phyloP scores from a whole-genome alignment of 1,139 yeast genomes.

The Taphrina flavorubra region DNA sequence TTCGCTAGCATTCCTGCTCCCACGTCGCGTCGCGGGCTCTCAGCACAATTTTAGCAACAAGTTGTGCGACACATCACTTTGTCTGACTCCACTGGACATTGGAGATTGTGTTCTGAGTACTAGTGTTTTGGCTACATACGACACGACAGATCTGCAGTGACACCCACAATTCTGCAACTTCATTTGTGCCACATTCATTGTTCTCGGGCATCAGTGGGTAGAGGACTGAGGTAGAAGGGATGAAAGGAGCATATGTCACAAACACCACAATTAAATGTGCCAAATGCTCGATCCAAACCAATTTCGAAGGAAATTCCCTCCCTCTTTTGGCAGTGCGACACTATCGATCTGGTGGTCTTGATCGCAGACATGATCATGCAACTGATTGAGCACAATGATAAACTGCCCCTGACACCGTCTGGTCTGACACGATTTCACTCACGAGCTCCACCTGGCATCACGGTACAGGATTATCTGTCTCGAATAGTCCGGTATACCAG shows the following conservation, averaged over 20 bases:
- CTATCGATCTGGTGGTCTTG: slow-evolving; percentile 70
- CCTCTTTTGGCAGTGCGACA: slow-evolving; percentile 69
- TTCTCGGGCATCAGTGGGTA: too few species aligned
- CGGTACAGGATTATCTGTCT: slow-evolving; percentile 74
- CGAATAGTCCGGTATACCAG: slow-evolving; percentile 84
- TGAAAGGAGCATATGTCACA: slow-evolving; percentile 24
- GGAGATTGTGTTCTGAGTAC: too few species aligned
- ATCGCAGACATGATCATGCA: slow-evolving; percentile 81
- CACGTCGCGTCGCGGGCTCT: too few species aligned
- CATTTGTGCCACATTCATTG: too few species aligned
- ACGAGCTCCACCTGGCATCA: slow-evolving; percentile 85
- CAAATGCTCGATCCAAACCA: background rate
- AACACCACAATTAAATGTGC: background rate
- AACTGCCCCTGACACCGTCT: slow-evolving; percentile 55
- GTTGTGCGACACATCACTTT: too few species aligned
- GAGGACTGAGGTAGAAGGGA: slow-evolving; percentile 11
- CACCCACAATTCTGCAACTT: too few species aligned
- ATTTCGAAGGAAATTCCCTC: slow-evolving; percentile 58
- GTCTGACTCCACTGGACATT: too few species aligned
- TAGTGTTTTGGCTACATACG: too few species aligned
- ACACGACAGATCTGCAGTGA: too few species aligned
- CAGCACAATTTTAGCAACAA: too few species aligned
- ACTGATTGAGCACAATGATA: slow-evolving; percentile 71
- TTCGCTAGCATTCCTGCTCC: too few species aligned
- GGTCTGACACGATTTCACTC: slow-evolving; percentile 88